Evolutionary conservation across 805 yeast genomes (phyloP).

Genomic region (Kluyveromyces aestuarii): DNA sequence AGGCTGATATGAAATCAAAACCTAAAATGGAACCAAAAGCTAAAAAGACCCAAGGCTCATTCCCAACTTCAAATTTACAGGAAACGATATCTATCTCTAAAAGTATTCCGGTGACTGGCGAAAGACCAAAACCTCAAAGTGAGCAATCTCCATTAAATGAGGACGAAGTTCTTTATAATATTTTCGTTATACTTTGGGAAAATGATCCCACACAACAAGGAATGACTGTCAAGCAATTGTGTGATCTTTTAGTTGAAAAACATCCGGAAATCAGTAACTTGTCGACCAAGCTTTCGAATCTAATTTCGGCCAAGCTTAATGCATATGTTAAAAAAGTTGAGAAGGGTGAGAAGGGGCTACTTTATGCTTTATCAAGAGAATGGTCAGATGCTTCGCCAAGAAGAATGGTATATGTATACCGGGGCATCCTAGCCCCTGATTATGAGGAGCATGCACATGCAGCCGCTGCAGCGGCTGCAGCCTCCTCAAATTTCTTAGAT

Average conservation of each 20-base stretch:
- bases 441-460: constrained; percentile 63
- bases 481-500: background rate
- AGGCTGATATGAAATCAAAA: background rate
- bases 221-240: constrained; percentile 84
- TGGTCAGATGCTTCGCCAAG: constrained; percentile 90
- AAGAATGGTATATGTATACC: constrained; percentile 80
- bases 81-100: constrained; percentile 45
- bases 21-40: constrained; percentile 10
- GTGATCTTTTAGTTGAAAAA: constrained; percentile 62
- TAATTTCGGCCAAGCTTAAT: constrained; percentile 74
- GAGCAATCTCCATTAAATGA: constrained; percentile 49
- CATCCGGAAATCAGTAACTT: constrained; percentile 81
- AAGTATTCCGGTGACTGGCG: constrained; percentile 73
- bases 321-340: constrained; percentile 82
- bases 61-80: constrained; percentile 38
- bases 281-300: constrained; percentile 70
- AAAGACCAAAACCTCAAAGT: constrained; percentile 61
- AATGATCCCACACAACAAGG: constrained; percentile 62
- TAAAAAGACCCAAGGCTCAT: constrained; percentile 14
- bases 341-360: constrained; percentile 65
- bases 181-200: constrained; percentile 62
- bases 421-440: constrained; percentile 70
- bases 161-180: constrained; percentile 68
- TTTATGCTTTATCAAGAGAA: constrained; percentile 71
- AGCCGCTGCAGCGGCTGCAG: constrained; percentile 22